Base-by-base conservation (phyloP, 257 asterid genomes). In the Jacaranda copaia region DNA sequence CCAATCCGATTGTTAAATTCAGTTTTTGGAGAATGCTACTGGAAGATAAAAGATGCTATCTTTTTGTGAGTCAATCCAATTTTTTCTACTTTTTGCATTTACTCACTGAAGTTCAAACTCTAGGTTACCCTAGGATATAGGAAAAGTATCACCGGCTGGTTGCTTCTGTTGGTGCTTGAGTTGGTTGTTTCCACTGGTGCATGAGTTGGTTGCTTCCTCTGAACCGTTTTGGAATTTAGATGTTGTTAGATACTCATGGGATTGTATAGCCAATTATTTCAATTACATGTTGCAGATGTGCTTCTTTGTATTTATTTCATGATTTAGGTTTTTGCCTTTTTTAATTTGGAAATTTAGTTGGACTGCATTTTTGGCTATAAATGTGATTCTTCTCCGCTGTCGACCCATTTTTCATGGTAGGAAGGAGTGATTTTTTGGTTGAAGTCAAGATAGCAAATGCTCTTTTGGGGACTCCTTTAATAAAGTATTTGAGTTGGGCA, bases 361-460 rank as follows among this genome's bases (percentile, higher is more conserved):
- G 53, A 42, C 53, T 18, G 58, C 70, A 39, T 73, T 5, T 8
- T 73, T 58, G 14, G 60, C 36, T 16, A 10, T 68, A 16, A 48
- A 10, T 66, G 45, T 75, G 55, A 40, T 77, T 70, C 58, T 61
- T 80, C 72, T 59, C 55, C 35, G 77, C n/a, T 48, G 43, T 36
- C 56, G 39, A 62, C 46, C 71, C 49, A 7, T 81, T 56, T 61
- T 51, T 69, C 73, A 68, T 25, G 19, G 66, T 66, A 43, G 46
- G 45, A 70, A 70, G 63, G 74, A 72, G 42, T n/a, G 77, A 25
- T 4, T 48, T 76, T 36, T 70, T 53, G 66, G 73, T 74, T 72
- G 25, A 67, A 65, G 58, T 60, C 75, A 69, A 81, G 75, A 80
- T 66, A 74, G 69, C 75, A 56, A 69, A 82, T 82, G 86, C 73